These are phyloP conservation scores for Trametes versicolor DNA, from an alignment of 1,284 basidiomycete species.

Conservation along the genomic window DNA sequence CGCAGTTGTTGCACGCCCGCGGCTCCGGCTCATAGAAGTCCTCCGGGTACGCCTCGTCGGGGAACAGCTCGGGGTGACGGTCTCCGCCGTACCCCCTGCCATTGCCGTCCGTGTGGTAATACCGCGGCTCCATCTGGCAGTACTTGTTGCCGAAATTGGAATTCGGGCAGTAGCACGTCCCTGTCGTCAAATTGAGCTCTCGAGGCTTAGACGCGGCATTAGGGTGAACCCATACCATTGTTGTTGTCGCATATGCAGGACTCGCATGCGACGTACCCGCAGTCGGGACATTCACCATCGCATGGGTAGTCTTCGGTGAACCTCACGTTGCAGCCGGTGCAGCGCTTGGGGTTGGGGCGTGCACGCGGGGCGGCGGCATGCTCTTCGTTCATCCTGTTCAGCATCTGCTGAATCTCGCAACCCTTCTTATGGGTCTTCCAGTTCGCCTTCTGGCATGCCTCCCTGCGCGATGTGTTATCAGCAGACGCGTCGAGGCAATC, in stretches of 20 bases:
- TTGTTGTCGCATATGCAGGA: constrained; percentile 41
- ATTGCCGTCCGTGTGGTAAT: constrained; percentile 44
- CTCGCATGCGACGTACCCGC: constrained; percentile 48
- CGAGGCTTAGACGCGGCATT: too few species aligned
- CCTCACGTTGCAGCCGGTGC: constrained; percentile 25
- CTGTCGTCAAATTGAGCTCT: constrained; percentile 28
- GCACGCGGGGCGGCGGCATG: constrained; percentile 30
- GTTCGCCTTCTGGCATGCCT: constrained; percentile 42
- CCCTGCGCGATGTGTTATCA: constrained; percentile 18
- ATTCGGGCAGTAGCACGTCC: constrained; percentile 49
- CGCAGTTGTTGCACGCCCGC: constrained; percentile 47
- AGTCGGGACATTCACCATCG: constrained; percentile 34
- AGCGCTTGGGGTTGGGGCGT: constrained; percentile 13
- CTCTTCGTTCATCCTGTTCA: constrained; percentile 42
- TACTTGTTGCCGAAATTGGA: constrained; percentile 49
- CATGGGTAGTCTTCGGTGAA: constrained; percentile 23
- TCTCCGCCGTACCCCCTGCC: constrained; percentile 44
- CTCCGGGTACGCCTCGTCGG: constrained; percentile 30
- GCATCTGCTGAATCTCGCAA: constrained; percentile 47
- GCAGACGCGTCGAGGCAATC: too few species aligned
- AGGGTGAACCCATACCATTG: constrained; percentile 32
- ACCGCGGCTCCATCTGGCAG: constrained; percentile 43
- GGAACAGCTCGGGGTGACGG: constrained; percentile 42
- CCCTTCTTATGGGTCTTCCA: constrained; percentile 49
- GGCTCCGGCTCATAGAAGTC: constrained; percentile 43